Evolutionary conservation across 768 basidiomycete species (phyloP), one percentile per base, ranked within the genome.

Genomic region (Russula virescens): DNA sequence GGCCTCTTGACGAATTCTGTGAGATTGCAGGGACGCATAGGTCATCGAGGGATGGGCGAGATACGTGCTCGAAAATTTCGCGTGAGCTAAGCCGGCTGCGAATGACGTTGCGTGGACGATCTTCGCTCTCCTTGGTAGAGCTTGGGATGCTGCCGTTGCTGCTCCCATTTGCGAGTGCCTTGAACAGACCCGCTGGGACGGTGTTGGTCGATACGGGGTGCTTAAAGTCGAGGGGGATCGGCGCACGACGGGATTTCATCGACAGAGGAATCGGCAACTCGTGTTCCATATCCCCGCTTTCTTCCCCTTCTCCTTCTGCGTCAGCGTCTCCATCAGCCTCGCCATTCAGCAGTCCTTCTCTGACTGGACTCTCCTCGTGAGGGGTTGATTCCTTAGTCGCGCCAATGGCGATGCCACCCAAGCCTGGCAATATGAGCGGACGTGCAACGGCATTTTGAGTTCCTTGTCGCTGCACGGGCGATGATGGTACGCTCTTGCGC

Each of bases 101-200:
- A n/a, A 89, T 88, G 49, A 78, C 78, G 49, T 83, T 78, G 60
- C 89, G 82, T 2, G 86, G 85, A 48, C 86, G 80, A 64, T 88
- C 88, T 49, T 91, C 89, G 21, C 69, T 70, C 18, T 59, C 62
- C 42, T 28, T n/a, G 8, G 43, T 3, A 18, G 43, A 21, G 14
- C 21, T 53, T 14, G 45, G 19, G 53, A 1, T 50, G 14, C 21
- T 64, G 8, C 45, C 21, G 47, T 74, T 74, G 51, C 54, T 34
- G 48, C 45, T 34, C 21, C 63, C 68, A 55, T 75, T 81, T 28
- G 81, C 84, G 54, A 91, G 78, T 13, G 89, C 88, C 75, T 92
- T 92, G 81, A 94, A 94, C 60, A 93, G 70, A 2, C 89, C 89
- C 38, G 91, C 91, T 21, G 91, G 91, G 10, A 92, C 86, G 7